Evolutionary conservation across 495 filamentous ascomycete genomes (phyloP).

Genomic region (Annulohypoxylon nitens): DNA sequence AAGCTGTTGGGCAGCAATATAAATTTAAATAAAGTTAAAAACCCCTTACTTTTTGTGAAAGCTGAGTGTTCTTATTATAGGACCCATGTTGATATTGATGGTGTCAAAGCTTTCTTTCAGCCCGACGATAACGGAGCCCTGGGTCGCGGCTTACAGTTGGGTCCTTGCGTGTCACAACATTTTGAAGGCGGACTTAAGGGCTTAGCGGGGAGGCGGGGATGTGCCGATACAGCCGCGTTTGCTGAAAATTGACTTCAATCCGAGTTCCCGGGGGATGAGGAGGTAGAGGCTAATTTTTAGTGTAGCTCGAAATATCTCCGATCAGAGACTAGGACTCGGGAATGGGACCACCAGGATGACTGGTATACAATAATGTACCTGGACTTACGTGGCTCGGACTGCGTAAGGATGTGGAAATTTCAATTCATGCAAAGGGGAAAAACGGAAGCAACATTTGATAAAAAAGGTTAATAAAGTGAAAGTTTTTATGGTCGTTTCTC

Average conservation of each 20-base stretch:
- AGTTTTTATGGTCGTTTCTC: background rate
- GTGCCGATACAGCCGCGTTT: background rate
- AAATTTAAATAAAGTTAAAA: background rate
- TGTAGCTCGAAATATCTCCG: constrained; percentile 4
- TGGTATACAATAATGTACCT: background rate
- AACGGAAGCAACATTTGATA: background rate
- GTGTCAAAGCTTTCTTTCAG: constrained; percentile 17
- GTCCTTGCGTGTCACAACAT: background rate
- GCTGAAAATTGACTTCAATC: background rate
- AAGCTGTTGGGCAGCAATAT: background rate
- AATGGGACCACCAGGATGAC: background rate
- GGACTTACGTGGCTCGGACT: constrained; percentile 1
- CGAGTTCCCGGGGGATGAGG: background rate
- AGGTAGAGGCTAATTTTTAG: constrained; percentile 1
- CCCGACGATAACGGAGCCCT: background rate
- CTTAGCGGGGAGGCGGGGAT: background rate
- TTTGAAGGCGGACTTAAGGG: background rate
- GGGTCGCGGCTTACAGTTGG: background rate
- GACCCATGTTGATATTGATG: background rate
- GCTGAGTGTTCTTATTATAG: constrained; percentile 1
- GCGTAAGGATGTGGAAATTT: constrained; percentile 6
- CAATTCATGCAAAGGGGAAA: background rate
- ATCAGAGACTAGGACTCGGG: background rate
- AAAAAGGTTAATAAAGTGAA: background rate
- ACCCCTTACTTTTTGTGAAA: background rate